Evolutionary conservation across 2,329 filamentous ascomycete genomes (phyloP), one percentile per base, ranked within the genome.

Genomic region (Ceratocystis destructans): DNA sequence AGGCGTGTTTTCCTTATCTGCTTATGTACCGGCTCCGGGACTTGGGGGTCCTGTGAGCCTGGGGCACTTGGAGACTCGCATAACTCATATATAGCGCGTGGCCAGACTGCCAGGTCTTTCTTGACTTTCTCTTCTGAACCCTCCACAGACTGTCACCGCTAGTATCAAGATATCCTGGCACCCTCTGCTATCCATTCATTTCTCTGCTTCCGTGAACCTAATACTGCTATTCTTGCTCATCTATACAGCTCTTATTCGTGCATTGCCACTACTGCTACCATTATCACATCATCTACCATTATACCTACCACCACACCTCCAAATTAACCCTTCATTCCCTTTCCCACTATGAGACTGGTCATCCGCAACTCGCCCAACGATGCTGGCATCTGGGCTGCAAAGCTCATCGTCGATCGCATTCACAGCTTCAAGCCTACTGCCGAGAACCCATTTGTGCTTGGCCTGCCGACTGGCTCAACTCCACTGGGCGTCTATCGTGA

Each of bases 401-500:
- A 89, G 75, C 91, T 93, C 76, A 87, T 94, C 71, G 84, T 92
- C 76, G 87, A 88, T 71, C 86, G 89, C 71, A 93, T 94, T 79
- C 88, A 87, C 72, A 78, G 83, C 68, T 94, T 90, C 76, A 81
- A 82, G 62, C 89, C 90, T 46, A 88, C 87, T 4, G 78, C 86
- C 61, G 78, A 84, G 70, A 84, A 85, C 70, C 89, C 89, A 0
- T 94, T 95, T 72, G 87, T 94, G 5, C 83, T 95, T 61, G 90
- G 90, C 67, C 80, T 95, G 61, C 90, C 90, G 8, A 95, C 90
- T 1, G 90, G 90, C 65, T 91, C 88, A 71, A 92, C 87, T 69
- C 90, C 90, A 1, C 82, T 91, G 69, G 80, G 83, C 64, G 85
- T 94, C 70, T 95, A 95, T 78, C 84, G 85, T 74, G 81, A 86